phyloP scores from a whole-genome alignment of 306 rosid genomes.

The Glycine latifolia region DNA sequence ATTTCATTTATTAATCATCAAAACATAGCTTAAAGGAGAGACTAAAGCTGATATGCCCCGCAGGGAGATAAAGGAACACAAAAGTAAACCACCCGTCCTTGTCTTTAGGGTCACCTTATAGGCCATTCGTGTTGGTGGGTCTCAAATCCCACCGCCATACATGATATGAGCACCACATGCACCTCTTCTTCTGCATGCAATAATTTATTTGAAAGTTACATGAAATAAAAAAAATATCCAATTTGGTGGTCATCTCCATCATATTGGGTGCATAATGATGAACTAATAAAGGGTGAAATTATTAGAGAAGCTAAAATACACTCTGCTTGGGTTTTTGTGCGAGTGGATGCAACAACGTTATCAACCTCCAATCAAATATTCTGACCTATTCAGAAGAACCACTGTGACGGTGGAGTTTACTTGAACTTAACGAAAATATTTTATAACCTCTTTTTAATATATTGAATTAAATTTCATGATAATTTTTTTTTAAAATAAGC shows the following conservation, averaged over 20 bases:
- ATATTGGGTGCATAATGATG: conserved; percentile 20
- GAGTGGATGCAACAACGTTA: not conserved
- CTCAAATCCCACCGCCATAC: conserved; percentile 24
- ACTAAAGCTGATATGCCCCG: not conserved
- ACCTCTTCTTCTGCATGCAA: conserved; percentile 3
- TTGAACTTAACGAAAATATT: not conserved
- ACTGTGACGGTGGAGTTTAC: not conserved
- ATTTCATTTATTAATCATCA: not conserved
- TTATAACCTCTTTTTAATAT: not conserved
- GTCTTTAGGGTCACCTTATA: not conserved
- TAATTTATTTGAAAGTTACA: not conserved
- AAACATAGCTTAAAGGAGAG: not conserved
- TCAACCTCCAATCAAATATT: conserved; percentile 19
- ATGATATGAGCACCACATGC: not conserved
- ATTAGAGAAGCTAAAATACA: not conserved
- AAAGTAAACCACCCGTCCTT: conserved; percentile 1
- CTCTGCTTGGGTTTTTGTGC: not conserved
- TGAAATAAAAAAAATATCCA: not conserved
- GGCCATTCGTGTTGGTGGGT: conserved; percentile 31
- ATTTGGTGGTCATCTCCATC: conserved; percentile 11
- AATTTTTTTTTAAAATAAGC: too few relatives aligned
- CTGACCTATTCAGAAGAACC: not conserved
- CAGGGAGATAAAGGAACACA: conserved; percentile 12
- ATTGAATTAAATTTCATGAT: too few relatives aligned
- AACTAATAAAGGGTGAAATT: conserved; percentile 1